Base-by-base conservation (phyloP, 208 protist species). In the Acanthamoeba healyi region DNA sequence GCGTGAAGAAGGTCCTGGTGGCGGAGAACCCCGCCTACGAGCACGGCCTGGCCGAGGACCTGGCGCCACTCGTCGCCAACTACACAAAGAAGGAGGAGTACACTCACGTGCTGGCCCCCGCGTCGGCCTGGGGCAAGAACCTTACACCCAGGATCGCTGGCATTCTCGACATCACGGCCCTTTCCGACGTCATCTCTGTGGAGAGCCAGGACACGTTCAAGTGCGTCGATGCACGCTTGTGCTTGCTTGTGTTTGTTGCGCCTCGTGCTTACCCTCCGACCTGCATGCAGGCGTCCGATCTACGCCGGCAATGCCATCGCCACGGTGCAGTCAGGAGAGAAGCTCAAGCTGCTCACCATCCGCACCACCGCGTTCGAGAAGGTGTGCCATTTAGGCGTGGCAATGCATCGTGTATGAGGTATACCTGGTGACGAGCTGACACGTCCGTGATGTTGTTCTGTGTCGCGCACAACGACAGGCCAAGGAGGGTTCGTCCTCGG, bases 291-390 rank as follows among this genome's bases (percentile, higher is more conserved):
- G 24, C 98, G 99, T 26, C 98, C 98, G 38, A 99, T 99, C 88
- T 99, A 99, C 96, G 99, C 99, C 36, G 96, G 99, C 54, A 99
- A 99, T 95, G 99, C 98, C 29, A 97, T 99, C 70, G 96, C 97
- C 32, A 99, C 98, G 10, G 98, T 99, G 29, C 96, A 98, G 96
- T 98, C 97, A 9, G 79, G 46, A 0, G 98, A 99, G 92, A 89
- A 95, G 82, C 95, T 99, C 56, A 99, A 99, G 96, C 96, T 99
- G 61, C 92, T 99, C 94, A 99, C 99, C 12, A 97, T 99, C 70
- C 97, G 99, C 70, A 95, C 98, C 44, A 99, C 99, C 29, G 93
- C 98, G 51, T 98, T 98, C 95, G 96, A 97, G 24, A 97, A 97
- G 95, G 97, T 96, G 1, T 42, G 82, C 9, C 72, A 84, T 51